Conservation (phyloP, 176 grass and related monocot genomes). For the Cenchrus americanus region DNA sequence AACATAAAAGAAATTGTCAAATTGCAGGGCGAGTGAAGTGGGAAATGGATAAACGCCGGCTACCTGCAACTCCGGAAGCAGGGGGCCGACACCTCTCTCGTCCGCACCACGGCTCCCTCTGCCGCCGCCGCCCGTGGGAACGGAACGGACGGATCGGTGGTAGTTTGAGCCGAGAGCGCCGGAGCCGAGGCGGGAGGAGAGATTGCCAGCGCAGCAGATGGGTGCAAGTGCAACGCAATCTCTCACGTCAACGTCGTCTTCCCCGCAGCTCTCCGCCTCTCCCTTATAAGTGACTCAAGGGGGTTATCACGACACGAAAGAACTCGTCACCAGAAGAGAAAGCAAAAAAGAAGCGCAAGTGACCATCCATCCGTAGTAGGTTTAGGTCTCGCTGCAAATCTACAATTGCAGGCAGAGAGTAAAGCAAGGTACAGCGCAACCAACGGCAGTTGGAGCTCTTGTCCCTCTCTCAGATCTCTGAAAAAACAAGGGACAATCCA, state of each 20-base stretch:
- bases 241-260: slow-evolving; percentile 4
- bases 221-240: background rate
- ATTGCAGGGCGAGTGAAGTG: background rate
- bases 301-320: background rate
- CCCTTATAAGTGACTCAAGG: background rate
- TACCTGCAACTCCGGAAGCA: slow-evolving; percentile 29
- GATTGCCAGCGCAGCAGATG: background rate
- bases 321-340: background rate
- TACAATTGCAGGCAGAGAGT: background rate
- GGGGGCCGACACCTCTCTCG: background rate
- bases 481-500: background rate
- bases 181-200: background rate
- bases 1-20: background rate
- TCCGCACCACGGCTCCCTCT: background rate
- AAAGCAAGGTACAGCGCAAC: slow-evolving; percentile 14
- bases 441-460: background rate
- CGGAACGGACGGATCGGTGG: no score
- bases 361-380: background rate
- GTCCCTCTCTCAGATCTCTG: background rate
- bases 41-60: no score
- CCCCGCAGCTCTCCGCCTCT: background rate
- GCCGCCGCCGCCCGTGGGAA: background rate
- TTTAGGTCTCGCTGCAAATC: background rate
- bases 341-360: background rate
- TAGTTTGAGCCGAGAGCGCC: background rate